Base-by-base conservation (phyloP, 2,329 filamentous ascomycete species). In the Pestalotiopsis sp. region DNA sequence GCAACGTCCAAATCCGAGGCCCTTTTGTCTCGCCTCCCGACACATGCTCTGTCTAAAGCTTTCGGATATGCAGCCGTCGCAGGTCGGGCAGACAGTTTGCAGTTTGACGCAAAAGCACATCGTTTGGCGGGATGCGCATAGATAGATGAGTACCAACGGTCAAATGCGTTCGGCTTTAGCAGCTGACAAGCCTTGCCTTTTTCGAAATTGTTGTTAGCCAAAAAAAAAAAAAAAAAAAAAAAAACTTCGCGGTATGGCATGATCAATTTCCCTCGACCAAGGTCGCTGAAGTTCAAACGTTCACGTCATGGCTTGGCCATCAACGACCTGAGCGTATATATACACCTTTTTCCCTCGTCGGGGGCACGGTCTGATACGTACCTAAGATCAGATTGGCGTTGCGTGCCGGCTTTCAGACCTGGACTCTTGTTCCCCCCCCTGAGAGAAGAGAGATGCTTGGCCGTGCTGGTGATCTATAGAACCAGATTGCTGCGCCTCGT, bases 71-170 rank as follows among this genome's bases (percentile, higher is more conserved):
- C 67, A 64, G 23, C 66, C 67, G n/a, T 69, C 61, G 67, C 69
- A 74, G 27, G 66, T 69, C 31, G 66, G 67, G 66, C 73, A 73
- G 36, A 72, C 52, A 11, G 67, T 68, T 2, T 71, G 38, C 11
- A 57, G 68, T 38, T 69, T 70, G 64, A 73, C 41, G 14, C 70
- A 66, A 61, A 61, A 62, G 61, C 71, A 75, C 71, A 72, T 73
- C 14, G 14, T 39, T 20, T 52, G 17, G 14, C 17, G 45, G 17
- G 9, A 9, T 7, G 31, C 31, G 7, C 31, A 36, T 36, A 36
- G 31, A 36, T 9, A 36, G 31, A 36, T 9, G 31, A n/a, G 17
- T n/a, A 9, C 45, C 14, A 52, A n/a, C 17, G 45, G 45, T n/a
- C 7, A n/a, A n/a, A 11, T 17, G 14, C 20, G 17, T 52, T 9